These are phyloP conservation scores for Pseudogymnoascus sp. DNA, from an alignment of 2,329 filamentous ascomycete species.

Conservation along the genomic window DNA sequence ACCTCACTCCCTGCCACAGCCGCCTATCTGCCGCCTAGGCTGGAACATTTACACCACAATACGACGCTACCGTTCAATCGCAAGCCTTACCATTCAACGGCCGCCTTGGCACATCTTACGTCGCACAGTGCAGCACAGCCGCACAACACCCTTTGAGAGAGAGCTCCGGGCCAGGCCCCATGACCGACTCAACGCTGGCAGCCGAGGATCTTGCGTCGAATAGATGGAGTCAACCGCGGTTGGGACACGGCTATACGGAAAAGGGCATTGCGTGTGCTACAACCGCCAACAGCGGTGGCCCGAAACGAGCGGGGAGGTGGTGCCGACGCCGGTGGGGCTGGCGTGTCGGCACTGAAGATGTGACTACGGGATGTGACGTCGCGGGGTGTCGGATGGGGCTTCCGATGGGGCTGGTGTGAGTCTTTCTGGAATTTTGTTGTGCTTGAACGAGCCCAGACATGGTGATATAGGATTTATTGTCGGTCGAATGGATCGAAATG, in stretches of 20 bases:
- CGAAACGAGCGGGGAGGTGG: neutral
- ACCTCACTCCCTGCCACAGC: neutral
- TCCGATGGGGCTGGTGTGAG: neutral
- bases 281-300: neutral
- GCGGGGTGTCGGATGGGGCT: neutral
- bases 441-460: too few relatives aligned
- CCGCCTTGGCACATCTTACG: neutral
- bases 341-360: neutral
- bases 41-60: constrained; percentile 1
- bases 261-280: neutral
- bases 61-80: neutral
- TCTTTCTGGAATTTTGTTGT: neutral
- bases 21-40: neutral
- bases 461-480: neutral
- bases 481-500: neutral
- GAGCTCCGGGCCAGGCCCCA: neutral
- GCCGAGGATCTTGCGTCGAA: neutral
- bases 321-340: neutral
- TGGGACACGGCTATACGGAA: neutral
- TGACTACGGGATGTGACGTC: neutral
- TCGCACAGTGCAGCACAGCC: neutral
- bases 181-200: neutral
- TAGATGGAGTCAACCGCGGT: neutral
- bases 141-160: neutral
- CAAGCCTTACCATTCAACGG: neutral